A percentile compares a stretch with the other conserved stretches of the same genome.
phyloP scores from a whole-genome alignment of 257 asterid species.

The Galeopsis tetrahit region DNA sequence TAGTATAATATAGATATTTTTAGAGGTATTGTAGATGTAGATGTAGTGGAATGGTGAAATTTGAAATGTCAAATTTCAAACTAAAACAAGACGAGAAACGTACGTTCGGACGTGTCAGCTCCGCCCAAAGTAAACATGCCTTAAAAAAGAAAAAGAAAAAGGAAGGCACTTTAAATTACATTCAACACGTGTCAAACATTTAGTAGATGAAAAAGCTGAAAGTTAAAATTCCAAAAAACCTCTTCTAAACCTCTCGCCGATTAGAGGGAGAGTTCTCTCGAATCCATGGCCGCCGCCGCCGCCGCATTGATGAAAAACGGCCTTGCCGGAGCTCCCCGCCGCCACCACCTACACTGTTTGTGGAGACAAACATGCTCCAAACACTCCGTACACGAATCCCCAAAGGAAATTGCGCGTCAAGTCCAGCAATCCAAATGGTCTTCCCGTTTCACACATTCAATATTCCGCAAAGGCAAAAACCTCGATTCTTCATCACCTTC shows the following conservation, averaged over 20 bases:
- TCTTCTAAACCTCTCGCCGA: conserved; percentile 26
- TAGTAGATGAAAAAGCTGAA: neutral
- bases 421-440: conserved; percentile 46
- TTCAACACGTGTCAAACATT: neutral
- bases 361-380: conserved; percentile 5
- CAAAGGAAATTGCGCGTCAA: conserved; percentile 26
- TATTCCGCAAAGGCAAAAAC: conserved; percentile 37
- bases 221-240: conserved; percentile 21
- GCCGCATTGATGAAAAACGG: conserved; percentile 28
- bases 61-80: no score
- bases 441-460: conserved; percentile 45
- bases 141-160: no score
- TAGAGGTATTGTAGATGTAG: no score
- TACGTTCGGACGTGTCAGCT: no score
- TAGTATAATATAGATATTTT: no score
- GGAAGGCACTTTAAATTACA: no score
- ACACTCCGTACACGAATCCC: conserved; percentile 37
- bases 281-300: conserved; percentile 40
- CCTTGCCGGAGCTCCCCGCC: conserved; percentile 18
- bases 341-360: conserved; percentile 25
- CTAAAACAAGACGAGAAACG: no score
- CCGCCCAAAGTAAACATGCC: no score
- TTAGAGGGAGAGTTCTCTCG: neutral
- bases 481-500: conserved; percentile 35
- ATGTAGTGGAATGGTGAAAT: no score